Evolutionary conservation across 768 basidiomycete genomes (phyloP).

Genomic region (Suillus fuscotomentosus): DNA sequence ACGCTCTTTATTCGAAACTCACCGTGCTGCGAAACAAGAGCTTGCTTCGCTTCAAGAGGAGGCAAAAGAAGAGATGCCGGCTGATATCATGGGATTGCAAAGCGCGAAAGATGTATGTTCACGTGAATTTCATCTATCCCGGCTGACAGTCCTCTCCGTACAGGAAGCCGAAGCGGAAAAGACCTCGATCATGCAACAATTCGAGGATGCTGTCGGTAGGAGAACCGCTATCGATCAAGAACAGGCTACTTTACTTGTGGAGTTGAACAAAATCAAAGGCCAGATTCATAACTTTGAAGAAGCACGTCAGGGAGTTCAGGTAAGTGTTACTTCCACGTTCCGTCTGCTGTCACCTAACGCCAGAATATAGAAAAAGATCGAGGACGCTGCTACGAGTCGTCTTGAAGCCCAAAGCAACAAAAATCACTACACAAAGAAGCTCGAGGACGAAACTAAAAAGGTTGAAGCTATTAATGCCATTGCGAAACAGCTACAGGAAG

Average conservation of each 20-base stretch:
- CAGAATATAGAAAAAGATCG: slow-evolving; percentile 45
- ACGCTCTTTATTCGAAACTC: slow-evolving; percentile 19
- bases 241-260: slow-evolving; percentile 41
- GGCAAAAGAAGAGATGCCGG: slow-evolving; percentile 68
- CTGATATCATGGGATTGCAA: slow-evolving; percentile 56
- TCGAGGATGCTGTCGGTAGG: slow-evolving; percentile 40
- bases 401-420: slow-evolving; percentile 48
- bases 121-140: background rate
- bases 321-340: slow-evolving; percentile 28
- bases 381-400: slow-evolving; percentile 47
- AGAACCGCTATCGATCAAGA: slow-evolving; percentile 47
- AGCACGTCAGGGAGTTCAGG: slow-evolving; percentile 40
- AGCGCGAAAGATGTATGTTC: slow-evolving; percentile 50
- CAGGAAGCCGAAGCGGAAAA: slow-evolving; percentile 61
- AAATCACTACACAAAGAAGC: slow-evolving; percentile 50
- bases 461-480: slow-evolving; percentile 45
- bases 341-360: background rate
- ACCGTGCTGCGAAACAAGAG: slow-evolving; percentile 33
- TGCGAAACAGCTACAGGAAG: slow-evolving; percentile 52
- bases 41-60: slow-evolving; percentile 51
- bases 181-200: slow-evolving; percentile 45
- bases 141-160: slow-evolving; percentile 6
- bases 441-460: slow-evolving; percentile 46
- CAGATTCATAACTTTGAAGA: slow-evolving; percentile 54
- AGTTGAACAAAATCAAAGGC: slow-evolving; percentile 45